Conservation (phyloP, 2,329 filamentous ascomycete species). For the Alternaria brassicae region DNA sequence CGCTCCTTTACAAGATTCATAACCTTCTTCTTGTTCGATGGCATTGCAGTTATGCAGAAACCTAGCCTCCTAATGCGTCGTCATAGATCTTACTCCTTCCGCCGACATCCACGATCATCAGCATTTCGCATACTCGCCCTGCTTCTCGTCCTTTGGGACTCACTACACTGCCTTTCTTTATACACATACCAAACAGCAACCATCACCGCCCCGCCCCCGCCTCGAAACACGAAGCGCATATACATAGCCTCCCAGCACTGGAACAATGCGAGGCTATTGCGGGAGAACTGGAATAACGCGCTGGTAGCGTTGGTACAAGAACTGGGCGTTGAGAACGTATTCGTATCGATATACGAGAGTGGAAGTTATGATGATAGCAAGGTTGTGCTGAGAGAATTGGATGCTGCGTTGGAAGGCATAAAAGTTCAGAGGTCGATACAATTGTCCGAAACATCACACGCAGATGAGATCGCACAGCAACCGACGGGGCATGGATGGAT, state of each 20-base stretch:
- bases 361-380: conserved; percentile 75
- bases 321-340: conserved; percentile 70
- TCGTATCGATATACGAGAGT: conserved; percentile 71
- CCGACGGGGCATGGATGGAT: conserved; percentile 64
- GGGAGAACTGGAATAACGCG: conserved; percentile 68
- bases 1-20: not conserved
- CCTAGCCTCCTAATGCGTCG: conserved; percentile 18
- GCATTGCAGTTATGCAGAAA: not conserved
- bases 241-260: conserved; percentile 75
- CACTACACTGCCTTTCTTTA: conserved; percentile 28
- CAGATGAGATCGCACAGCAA: conserved; percentile 44
- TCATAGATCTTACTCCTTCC: conserved; percentile 26
- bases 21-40: not conserved
- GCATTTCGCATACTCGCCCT: conserved; percentile 27
- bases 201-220: conserved; percentile 17
- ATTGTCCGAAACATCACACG: conserved; percentile 62
- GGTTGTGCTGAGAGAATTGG: conserved; percentile 64
- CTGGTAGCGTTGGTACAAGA: conserved; percentile 64
- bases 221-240: conserved; percentile 51
- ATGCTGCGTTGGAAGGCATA: conserved; percentile 59
- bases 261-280: conserved; percentile 68
- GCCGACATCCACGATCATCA: conserved; percentile 28
- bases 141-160: conserved; percentile 31
- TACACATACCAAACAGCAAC: conserved; percentile 26
- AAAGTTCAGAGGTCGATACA: conserved; percentile 64